Base-by-base conservation (phyloP, 305 asterid genomes). In the Lippia alba region DNA sequence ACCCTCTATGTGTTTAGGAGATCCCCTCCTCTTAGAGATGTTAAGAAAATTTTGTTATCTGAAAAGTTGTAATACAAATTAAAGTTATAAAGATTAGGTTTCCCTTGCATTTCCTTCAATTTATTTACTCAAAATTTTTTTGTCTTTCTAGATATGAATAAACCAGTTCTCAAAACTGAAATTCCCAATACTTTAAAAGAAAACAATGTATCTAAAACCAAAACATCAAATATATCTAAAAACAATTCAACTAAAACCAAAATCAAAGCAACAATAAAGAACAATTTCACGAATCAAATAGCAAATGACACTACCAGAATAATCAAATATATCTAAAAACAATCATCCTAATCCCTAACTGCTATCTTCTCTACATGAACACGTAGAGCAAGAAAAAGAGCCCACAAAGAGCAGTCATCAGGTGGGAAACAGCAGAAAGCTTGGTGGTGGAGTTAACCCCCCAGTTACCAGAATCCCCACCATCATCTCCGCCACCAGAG, bases 361-460 rank as follows among this genome's bases (percentile, higher is more conserved):
- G 11, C 20, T 48, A 18, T 2, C 39, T 65, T 55, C 81, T 58
- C 81, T 85, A 85, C 83, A 76, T 49, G n/a, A 81, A 66, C 56
- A 78, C 30, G 62, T 72, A 85, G 4, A 80, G 65, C 53, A 69
- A 41, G 9, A 80, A 72, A 32, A 71, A 17, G 36, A 79, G 48
- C 5, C 81, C 88, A 0, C 70, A 74, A 20, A 78, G 14, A 46
- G 67, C 78, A 55, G 80, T 74, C 50, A 79, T 16, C 46, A 66
- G 69, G 75, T 46, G 77, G 12, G 88, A 77, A 9, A 73, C 79
- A 51, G 18, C 77, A 48, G 54, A 73, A 18, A 78, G 63, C 54
- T 71, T 66, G 0, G 67, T 62, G 10, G 83, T 39, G 0, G 97
- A 77, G 50, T 61, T 83, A 16, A 36, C 57, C 0, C n/a, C 72